phyloP scores from a whole-genome alignment of 2,329 filamentous ascomycete genomes.

The Exophiala aquamarina region DNA sequence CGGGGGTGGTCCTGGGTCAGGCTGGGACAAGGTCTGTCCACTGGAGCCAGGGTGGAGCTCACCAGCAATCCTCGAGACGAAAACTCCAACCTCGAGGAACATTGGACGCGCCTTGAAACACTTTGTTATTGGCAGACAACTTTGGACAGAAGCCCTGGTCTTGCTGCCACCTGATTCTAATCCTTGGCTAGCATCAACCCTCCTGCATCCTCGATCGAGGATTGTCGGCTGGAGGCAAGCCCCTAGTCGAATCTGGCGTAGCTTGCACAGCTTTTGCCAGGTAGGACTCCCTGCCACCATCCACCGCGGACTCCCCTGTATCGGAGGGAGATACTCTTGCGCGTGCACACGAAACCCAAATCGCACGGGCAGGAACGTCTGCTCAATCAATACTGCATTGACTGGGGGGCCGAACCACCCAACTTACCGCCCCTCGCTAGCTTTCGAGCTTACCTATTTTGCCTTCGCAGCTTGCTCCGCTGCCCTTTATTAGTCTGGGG shows the following conservation, averaged over 20 bases:
- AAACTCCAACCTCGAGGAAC: slow-evolving; percentile 8
- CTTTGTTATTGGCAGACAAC: slow-evolving; percentile 16
- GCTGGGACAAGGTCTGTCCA: too few species aligned
- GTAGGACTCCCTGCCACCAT: slow-evolving; percentile 12
- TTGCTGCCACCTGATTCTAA: slow-evolving; percentile 14
- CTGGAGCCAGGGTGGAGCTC: slow-evolving; percentile 7
- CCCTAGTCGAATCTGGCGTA: slow-evolving; percentile 13
- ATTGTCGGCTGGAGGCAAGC: slow-evolving; percentile 11
- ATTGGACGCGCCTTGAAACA: slow-evolving; percentile 8
- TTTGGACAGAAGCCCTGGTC: slow-evolving; percentile 3
- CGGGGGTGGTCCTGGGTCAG: slow-evolving; percentile 21
- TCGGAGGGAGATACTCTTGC: slow-evolving; percentile 3
- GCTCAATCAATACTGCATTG: slow-evolving; percentile 11
- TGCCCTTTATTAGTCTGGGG: slow-evolving; percentile 22
- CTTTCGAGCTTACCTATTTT: slow-evolving; percentile 10
- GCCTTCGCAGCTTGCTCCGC: slow-evolving; percentile 1
- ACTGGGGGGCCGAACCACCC: slow-evolving; percentile 10
- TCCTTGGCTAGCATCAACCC: slow-evolving; percentile 12
- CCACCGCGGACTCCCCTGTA: neutral
- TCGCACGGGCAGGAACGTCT: slow-evolving; percentile 6
- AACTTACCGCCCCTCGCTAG: slow-evolving; percentile 10
- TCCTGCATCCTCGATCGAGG: slow-evolving; percentile 19
- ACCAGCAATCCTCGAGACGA: neutral
- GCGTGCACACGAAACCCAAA: slow-evolving; percentile 5
- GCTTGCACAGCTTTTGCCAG: slow-evolving; percentile 4